Percentiles rank a stretch among this genome's conserved stretches.
These are phyloP conservation scores for Fusarium haematococcum DNA, from an alignment of 2,329 filamentous ascomycete species.

Conservation along the genomic window DNA sequence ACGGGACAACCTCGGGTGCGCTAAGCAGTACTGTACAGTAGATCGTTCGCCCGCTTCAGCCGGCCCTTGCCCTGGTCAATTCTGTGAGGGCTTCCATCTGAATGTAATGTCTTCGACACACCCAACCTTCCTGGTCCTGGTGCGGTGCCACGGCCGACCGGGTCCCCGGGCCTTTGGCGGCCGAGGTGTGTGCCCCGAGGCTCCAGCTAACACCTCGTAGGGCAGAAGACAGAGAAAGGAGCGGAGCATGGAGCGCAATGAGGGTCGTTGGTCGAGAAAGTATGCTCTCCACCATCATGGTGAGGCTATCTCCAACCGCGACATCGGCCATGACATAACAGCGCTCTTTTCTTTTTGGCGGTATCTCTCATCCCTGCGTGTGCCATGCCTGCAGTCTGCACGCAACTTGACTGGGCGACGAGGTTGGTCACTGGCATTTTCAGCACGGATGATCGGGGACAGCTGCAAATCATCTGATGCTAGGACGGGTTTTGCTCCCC, in stretches of 20 bases:
- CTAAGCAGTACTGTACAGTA: not conserved
- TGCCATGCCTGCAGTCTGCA: constrained; percentile 10
- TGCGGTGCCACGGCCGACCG: not conserved
- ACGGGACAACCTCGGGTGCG: constrained; percentile 23
- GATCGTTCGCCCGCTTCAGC: constrained; percentile 19
- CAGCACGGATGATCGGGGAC: constrained; percentile 1
- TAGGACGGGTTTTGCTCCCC: constrained; percentile 12
- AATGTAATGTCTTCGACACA: not conserved
- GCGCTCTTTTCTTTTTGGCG: not conserved
- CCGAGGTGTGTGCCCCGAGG: not conserved
- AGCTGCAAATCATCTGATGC: constrained; percentile 19
- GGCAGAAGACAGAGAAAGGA: constrained; percentile 12
- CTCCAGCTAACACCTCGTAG: not conserved
- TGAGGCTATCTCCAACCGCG: constrained; percentile 6
- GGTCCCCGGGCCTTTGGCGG: not conserved
- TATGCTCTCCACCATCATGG: constrained; percentile 3
- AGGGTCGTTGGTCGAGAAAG: not conserved
- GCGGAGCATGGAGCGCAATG: not conserved
- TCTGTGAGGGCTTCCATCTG: not conserved
- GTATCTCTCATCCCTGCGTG: not conserved
- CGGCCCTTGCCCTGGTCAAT: not conserved
- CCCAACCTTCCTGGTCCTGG: not conserved
- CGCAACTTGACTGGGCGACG: not conserved
- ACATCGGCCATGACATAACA: not conserved
- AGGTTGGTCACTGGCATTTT: not conserved